Evolutionary conservation across 805 yeast genomes (phyloP), one percentile per base, ranked within the genome.

Genomic region (Starmerella sp.): DNA sequence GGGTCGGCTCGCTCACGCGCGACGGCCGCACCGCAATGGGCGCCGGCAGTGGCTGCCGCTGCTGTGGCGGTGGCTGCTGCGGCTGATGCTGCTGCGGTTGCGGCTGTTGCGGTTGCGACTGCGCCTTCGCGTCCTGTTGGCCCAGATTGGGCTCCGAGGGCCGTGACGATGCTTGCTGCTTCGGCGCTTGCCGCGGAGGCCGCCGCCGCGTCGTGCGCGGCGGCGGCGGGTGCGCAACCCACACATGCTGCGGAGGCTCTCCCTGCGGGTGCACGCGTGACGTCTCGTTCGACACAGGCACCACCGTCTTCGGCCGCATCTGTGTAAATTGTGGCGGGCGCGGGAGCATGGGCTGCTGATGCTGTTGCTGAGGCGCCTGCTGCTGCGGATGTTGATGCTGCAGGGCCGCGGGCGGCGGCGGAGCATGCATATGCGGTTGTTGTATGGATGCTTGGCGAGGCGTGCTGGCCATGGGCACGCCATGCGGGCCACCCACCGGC

Each of bases 221-320:
- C 10, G 52, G 55, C 46, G 54, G 57, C 39, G 60, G 60, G 15
- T 53, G 51, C 39, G 57, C 42, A 11, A 52, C 56, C 60, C 60
- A 57, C 11, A 57, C 57, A 39, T 54, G 57, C 49, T 57, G 60
- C 10, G 52, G 48, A 22, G 60, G 60, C 52, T 57, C 60, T 28
- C 60, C 60, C 38, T 57, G 54, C 22, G 60, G 60, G 30, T 57
- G 57, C 13, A 54, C 60, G 28, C 48, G 48, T 5, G 36, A 31
- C 6, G 48, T 14, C 48, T 31, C 37, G n/a, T 44, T 35, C 31
- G 43, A 48, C 9, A 36, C 36, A 7, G 51, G 43, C 34, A 36
- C 51, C 5, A 36, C 36, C n/a, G 51, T 48, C 51, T 48, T 29
- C 8, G 51, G 42, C 13, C 42, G 51, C 48, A 44, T 29, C 37